Conservation (phyloP, 2,329 filamentous ascomycete genomes). For the Alternaria viburni region DNA sequence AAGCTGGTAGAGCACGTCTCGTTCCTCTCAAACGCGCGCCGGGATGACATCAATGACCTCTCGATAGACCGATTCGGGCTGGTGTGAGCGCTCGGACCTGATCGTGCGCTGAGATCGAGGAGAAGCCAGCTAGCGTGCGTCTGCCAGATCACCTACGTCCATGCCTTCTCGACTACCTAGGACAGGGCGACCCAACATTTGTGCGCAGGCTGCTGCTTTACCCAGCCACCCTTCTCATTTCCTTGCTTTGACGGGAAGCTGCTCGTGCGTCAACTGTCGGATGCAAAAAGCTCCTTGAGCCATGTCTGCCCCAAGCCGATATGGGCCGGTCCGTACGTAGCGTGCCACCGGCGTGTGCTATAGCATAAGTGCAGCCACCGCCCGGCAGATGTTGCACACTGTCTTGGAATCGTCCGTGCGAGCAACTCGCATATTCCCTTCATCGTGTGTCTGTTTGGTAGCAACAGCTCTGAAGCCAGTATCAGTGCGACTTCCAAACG, state of each 20-base stretch:
- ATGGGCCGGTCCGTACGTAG: slow-evolving; percentile 1
- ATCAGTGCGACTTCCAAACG: neutral
- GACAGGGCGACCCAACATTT: neutral
- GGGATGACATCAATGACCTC: slow-evolving; percentile 19
- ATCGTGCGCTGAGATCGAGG: neutral
- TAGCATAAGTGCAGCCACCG: neutral
- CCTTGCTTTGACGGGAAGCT: neutral
- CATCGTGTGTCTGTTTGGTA: neutral
- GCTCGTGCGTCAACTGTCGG: neutral
- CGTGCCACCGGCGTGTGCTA: neutral
- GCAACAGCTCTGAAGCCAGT: neutral
- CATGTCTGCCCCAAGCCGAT: neutral
- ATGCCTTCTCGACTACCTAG: too few relatives aligned
- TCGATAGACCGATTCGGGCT: slow-evolving; percentile 3
- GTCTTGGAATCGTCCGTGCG: neutral
- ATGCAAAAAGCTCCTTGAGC: neutral
- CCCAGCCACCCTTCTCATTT: neutral
- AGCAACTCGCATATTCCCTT: neutral
- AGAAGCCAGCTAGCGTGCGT: neutral
- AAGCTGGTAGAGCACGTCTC: slow-evolving; percentile 8
- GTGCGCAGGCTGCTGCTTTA: neutral
- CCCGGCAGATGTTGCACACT: neutral
- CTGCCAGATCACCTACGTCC: neutral
- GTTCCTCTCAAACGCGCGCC: neutral
- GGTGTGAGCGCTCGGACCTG: neutral